These are phyloP conservation scores for Blastobotrys niveus DNA, from an alignment of 1,139 yeast genomes.

Conservation along the genomic window DNA sequence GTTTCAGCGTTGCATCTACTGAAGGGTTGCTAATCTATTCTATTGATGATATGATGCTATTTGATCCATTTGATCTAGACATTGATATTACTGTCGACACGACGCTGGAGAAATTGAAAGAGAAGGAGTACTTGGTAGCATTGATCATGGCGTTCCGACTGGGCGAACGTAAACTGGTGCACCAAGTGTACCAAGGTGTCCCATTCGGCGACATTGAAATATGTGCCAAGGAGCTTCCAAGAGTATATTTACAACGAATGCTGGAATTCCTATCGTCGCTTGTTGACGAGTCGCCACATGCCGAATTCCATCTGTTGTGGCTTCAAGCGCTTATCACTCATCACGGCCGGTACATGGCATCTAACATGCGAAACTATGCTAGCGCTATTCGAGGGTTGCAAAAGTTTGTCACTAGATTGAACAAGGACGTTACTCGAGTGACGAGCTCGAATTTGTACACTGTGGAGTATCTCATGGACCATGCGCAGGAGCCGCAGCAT, in stretches of 20 bases:
- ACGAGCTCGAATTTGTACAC: constrained; percentile 53
- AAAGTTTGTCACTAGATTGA: constrained; percentile 66
- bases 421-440: constrained; percentile 61
- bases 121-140: constrained; percentile 72
- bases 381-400: constrained; percentile 66
- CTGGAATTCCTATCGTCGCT: constrained; percentile 66
- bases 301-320: constrained; percentile 84
- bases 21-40: constrained; percentile 86
- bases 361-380: constrained; percentile 58
- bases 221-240: constrained; percentile 64
- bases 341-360: constrained; percentile 73
- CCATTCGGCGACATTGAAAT: constrained; percentile 68
- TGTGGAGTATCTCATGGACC: constrained; percentile 38
- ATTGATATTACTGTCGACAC: constrained; percentile 84
- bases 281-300: constrained; percentile 71
- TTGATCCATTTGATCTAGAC: constrained; percentile 95
- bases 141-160: constrained; percentile 90
- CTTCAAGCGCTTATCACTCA: constrained; percentile 56
- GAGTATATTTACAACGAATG: constrained; percentile 64
- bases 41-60: constrained; percentile 65
- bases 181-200: constrained; percentile 67
- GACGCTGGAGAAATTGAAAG: constrained; percentile 54
- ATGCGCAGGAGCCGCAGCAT: constrained; percentile 18
- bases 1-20: constrained; percentile 94
- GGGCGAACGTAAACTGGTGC: constrained; percentile 71